Conservation (phyloP, 164 flowering plant species). For the Buxus sempervirens region DNA sequence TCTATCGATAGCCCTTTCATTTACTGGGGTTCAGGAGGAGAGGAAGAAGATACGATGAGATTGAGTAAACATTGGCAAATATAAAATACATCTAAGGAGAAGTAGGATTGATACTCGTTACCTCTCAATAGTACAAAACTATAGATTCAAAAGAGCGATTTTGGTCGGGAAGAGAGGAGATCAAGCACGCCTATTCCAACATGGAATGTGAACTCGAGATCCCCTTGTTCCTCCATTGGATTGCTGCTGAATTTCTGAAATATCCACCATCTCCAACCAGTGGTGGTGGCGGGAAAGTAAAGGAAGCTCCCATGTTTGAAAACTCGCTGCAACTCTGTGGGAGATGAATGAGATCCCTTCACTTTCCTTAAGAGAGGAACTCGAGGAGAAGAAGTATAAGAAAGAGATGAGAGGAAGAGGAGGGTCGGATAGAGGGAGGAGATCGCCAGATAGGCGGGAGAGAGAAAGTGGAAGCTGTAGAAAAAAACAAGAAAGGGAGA, state of each 20-base stretch:
- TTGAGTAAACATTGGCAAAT: too few relatives aligned
- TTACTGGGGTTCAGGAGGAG: too few relatives aligned
- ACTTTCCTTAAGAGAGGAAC: conserved; percentile 31
- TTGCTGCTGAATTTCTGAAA: conserved; percentile 34
- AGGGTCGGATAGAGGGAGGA: too few relatives aligned
- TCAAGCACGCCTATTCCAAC: conserved; percentile 79
- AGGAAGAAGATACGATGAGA: too few relatives aligned
- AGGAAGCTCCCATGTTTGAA: conserved; percentile 64
- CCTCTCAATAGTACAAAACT: conserved; percentile 53
- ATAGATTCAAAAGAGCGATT: conserved; percentile 73
- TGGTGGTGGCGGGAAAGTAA: conserved; percentile 23
- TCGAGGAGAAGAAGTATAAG: neutral
- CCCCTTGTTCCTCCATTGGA: conserved; percentile 39
- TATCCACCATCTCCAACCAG: conserved; percentile 25
- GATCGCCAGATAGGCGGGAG: too few relatives aligned
- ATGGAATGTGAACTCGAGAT: conserved; percentile 27
- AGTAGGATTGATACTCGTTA: too few relatives aligned
- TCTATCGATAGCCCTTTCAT: too few relatives aligned
- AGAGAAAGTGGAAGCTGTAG: too few relatives aligned
- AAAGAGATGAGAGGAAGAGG: too few relatives aligned
- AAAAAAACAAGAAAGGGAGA: too few relatives aligned
- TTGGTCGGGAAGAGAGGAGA: conserved; percentile 54
- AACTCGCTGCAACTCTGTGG: conserved; percentile 95
- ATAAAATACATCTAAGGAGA: too few relatives aligned
- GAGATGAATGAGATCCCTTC: conserved; percentile 86